Evolutionary conservation across 2,329 filamentous ascomycete species (phyloP), one percentile per base, ranked within the genome.

Genomic region (Paracoccidioides brasiliensis): DNA sequence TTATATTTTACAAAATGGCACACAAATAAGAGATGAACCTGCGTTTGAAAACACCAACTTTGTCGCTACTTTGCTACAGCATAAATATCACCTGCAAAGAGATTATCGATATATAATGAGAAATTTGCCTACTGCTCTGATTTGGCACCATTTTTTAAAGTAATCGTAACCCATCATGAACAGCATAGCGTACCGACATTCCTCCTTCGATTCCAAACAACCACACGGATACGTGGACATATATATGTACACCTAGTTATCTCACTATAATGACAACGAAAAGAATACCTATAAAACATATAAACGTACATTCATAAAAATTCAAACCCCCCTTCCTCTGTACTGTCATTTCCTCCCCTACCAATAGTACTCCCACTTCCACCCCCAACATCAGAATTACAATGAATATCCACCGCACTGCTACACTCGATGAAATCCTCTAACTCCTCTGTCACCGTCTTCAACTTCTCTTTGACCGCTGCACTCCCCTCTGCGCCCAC

Each of bases 381-480:
- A 56, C 58, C 50, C 46, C 51, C 58, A 37, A 63, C 59, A 57
- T 66, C 67, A 28, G 63, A 64, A 58, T 70, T 66, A 38, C 61
- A 61, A 42, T 65, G 66, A 57, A 72, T 70, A 68, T 95, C 90
- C 14, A 93, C 90, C 0, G 88, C 85, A 61, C 86, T 78, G 64
- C 90, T 96, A 32, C 90, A 85, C 64, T 95, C 89, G 33, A 95
- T 85, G 70, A 97, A 97, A 62, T 97, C 93, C 69, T 97, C 93
- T 56, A 97, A 74, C 73, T 97, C 93, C 69, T 97, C 90, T 60
- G 89, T 95, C 2, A 96, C 88, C 1, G 90, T 96, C 74, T 94
- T 95, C 55, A 98, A 75, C 73, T 97, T 97, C 72, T 97, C 93
- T 69, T 91, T 94, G 42, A 97, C 91, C 43, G 87, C 87, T 5